These are phyloP conservation scores for Tricholoma furcatifolium DNA, from an alignment of 768 basidiomycete species.

Conservation along the genomic window DNA sequence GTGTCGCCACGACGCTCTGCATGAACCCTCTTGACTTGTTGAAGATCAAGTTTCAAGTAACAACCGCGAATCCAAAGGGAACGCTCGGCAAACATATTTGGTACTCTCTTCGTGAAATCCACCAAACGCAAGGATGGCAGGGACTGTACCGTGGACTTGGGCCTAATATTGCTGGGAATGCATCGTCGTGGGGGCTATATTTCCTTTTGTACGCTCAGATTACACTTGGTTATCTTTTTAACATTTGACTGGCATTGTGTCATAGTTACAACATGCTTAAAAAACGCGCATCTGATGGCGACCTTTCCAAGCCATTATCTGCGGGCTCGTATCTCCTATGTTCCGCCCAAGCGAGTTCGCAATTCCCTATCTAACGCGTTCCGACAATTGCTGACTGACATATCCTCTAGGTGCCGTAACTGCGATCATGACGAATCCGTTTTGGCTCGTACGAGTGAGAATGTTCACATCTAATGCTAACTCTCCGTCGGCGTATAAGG, in stretches of 20 bases:
- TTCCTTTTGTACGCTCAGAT: slow-evolving; percentile 85
- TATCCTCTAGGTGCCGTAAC: slow-evolving; percentile 77
- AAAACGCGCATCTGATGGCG: slow-evolving; percentile 67
- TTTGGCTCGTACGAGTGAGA: slow-evolving; percentile 97
- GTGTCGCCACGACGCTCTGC: slow-evolving; percentile 86
- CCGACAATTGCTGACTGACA: slow-evolving; percentile 9
- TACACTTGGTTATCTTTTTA: slow-evolving; percentile 1
- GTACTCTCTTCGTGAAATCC: slow-evolving; percentile 69
- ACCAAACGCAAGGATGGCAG: slow-evolving; percentile 70
- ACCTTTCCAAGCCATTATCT: slow-evolving; percentile 65
- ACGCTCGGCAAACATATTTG: slow-evolving; percentile 76
- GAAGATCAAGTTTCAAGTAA: slow-evolving; percentile 92
- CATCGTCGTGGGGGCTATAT: slow-evolving; percentile 96
- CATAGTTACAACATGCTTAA: slow-evolving; percentile 92
- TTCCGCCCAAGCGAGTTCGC: slow-evolving; percentile 96
- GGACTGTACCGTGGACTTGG: slow-evolving; percentile 90
- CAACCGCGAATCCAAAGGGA: slow-evolving; percentile 59
- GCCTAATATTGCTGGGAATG: slow-evolving; percentile 92
- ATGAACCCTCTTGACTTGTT: slow-evolving; percentile 98
- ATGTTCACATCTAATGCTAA: slow-evolving; percentile 84
- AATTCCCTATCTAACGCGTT: slow-evolving; percentile 17
- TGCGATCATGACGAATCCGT: slow-evolving; percentile 92
- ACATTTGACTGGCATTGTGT: slow-evolving; percentile 1
- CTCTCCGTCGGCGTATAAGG: slow-evolving; percentile 73
- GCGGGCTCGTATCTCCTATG: slow-evolving; percentile 82